Conservation (phyloP, 768 basidiomycete species). For the Pleurotus cornucopiae region DNA sequence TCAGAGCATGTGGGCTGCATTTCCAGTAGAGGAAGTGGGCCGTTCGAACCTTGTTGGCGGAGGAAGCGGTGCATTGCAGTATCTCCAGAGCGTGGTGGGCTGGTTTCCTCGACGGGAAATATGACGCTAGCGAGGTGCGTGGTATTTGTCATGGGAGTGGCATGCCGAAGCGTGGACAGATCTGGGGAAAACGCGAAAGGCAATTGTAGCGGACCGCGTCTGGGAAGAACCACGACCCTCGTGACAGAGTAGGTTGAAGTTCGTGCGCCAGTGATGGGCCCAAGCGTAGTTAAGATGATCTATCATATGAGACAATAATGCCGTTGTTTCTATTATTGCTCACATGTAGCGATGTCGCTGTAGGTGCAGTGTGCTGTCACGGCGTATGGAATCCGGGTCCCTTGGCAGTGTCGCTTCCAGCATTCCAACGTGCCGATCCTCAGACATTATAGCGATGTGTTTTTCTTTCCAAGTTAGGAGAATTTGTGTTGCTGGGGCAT, state of each 20-base stretch:
- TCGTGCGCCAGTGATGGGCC: not conserved
- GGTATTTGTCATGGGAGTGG: conserved; percentile 1
- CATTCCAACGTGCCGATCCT: no score
- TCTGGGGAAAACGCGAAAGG: not conserved
- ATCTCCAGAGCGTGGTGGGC: conserved; percentile 2
- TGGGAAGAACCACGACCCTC: not conserved
- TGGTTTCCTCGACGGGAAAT: conserved; percentile 4
- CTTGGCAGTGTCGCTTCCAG: no score
- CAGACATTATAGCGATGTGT: no score
- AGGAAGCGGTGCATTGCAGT: not conserved
- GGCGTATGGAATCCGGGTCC: no score
- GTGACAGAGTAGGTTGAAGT: not conserved
- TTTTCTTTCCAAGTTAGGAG: no score
- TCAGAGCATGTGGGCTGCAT: conserved; percentile 4
- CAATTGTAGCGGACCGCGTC: not conserved
- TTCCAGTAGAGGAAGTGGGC: conserved; percentile 4
- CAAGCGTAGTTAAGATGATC: not conserved
- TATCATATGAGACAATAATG: not conserved
- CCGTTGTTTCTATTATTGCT: not conserved
- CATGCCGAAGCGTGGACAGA: not conserved
- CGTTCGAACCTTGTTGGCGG: not conserved
- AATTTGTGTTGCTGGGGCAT: no score
- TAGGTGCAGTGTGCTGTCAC: no score
- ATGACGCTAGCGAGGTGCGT: conserved; percentile 3
- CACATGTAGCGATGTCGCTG: no score